Base-by-base conservation (phyloP, 148 eudicot species). In the Nepenthes mirabilis region DNA sequence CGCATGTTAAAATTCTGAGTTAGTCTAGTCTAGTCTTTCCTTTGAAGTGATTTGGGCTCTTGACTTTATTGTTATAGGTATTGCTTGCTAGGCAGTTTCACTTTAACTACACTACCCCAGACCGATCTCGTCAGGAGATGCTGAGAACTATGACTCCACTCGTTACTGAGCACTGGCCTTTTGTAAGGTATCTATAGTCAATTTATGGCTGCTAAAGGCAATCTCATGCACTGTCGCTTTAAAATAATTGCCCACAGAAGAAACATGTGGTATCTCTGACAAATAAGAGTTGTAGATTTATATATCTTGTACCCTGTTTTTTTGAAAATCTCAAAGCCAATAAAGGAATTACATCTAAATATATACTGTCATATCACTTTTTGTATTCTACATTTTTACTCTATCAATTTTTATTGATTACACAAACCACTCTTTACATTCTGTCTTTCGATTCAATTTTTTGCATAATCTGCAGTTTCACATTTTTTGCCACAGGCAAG, bases 91-190 rank as follows among this genome's bases (percentile, higher is more conserved):
- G 97, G 66, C 95, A 88, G 63, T 79, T 67, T 63, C 69, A 93
- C 69, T 93, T 93, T 50, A 89, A 93, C 67, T 93, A 82, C 70
- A 93, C 97, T 8, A 93, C 99, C 32, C 99, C 97, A 43, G 96
- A 83, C 59, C 78, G 99, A 14, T 77, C 91, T 40, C 86, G 91
- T 47, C 97, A 89, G 72, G 99, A 93, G 65, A 70, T 89, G 81
- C 72, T 86, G 37, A 78, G 80, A 54, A 79, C 75, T 11, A 75
- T 75, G 81, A 89, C 97, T 62, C 99, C 97, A 7, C 81, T 70
- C 54, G 76, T 91, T 9, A 81, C 79, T 35, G 91, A 89, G 11
- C 95, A 80, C 76, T 93, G 97, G 99, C 97, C 99, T 33, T 86
- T 93, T 68, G 34, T 66, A 34, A 74, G 95, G 99, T 91, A 52